These are phyloP conservation scores for Galeopsis tetrahit DNA, from an alignment of 257 asterid species.

Conservation along the genomic window DNA sequence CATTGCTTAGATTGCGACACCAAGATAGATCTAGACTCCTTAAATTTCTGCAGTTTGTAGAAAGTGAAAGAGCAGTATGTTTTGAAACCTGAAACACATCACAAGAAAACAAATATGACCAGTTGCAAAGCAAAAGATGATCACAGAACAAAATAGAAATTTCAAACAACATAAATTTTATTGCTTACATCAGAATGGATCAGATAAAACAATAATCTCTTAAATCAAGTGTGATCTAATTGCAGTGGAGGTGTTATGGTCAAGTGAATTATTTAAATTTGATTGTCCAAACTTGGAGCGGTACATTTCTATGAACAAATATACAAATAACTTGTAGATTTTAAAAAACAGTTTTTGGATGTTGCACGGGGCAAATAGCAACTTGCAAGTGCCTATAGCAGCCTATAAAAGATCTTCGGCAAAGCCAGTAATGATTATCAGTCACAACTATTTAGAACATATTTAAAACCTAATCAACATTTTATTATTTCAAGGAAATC, in stretches of 20 bases:
- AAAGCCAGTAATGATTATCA: background rate
- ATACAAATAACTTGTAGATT: too few species aligned
- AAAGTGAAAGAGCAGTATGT: constrained; percentile 78
- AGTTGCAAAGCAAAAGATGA: background rate
- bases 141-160: too few species aligned
- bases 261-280: background rate
- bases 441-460: background rate
- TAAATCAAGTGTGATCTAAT: too few species aligned
- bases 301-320: background rate
- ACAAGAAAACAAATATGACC: constrained; percentile 15
- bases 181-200: background rate
- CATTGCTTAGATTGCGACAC: constrained; percentile 83
- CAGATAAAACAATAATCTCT: background rate
- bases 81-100: constrained; percentile 67
- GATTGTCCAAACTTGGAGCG: background rate
- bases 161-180: background rate
- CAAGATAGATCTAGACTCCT: constrained; percentile 76
- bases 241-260: background rate
- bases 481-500: background rate
- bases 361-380: background rate
- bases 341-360: background rate
- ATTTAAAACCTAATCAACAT: background rate
- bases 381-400: too few species aligned
- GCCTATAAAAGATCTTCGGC: background rate
- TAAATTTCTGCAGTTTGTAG: constrained; percentile 61